Conservation (phyloP, 768 basidiomycete genomes). For the Serendipita sp. region DNA sequence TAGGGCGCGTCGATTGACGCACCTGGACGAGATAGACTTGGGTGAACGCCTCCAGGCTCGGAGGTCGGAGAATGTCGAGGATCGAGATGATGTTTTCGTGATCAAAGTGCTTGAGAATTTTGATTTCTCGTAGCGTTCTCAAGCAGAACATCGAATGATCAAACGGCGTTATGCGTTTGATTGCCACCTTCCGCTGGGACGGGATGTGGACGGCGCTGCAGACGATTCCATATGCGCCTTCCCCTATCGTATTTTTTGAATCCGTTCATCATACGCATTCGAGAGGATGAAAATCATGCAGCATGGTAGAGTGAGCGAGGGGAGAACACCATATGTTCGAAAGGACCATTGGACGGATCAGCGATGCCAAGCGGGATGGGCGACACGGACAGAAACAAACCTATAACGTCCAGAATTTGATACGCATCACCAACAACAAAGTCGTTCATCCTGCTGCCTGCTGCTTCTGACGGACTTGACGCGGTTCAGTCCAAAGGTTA, state of each 20-base stretch:
- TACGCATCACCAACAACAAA: constrained; percentile 34
- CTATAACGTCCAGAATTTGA: constrained; percentile 13
- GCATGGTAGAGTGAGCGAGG: background rate
- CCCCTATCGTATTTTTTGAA: constrained; percentile 69
- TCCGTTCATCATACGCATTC: constrained; percentile 26
- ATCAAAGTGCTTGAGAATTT: constrained; percentile 75
- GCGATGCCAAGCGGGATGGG: background rate
- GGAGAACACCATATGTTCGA: background rate
- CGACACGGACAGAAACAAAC: background rate
- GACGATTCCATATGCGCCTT: constrained; percentile 84
- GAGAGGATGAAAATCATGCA: background rate
- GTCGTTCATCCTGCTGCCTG: constrained; percentile 20
- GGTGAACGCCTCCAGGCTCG: constrained; percentile 57
- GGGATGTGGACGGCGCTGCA: constrained; percentile 56
- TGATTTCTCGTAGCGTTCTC: constrained; percentile 78
- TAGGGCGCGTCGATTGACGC: constrained; percentile 24
- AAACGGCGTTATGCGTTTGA: constrained; percentile 91
- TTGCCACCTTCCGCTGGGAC: constrained; percentile 75
- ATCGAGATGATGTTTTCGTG: constrained; percentile 90
- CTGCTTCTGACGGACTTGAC: too few relatives aligned
- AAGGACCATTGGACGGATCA: background rate
- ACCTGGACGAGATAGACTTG: constrained; percentile 69
- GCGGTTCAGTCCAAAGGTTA: too few relatives aligned
- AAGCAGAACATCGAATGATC: constrained; percentile 90
- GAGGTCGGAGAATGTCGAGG: constrained; percentile 80